Evolutionary conservation across 1,284 basidiomycete species (phyloP).

Genomic region (Pseudozyma tsukubaensis): DNA sequence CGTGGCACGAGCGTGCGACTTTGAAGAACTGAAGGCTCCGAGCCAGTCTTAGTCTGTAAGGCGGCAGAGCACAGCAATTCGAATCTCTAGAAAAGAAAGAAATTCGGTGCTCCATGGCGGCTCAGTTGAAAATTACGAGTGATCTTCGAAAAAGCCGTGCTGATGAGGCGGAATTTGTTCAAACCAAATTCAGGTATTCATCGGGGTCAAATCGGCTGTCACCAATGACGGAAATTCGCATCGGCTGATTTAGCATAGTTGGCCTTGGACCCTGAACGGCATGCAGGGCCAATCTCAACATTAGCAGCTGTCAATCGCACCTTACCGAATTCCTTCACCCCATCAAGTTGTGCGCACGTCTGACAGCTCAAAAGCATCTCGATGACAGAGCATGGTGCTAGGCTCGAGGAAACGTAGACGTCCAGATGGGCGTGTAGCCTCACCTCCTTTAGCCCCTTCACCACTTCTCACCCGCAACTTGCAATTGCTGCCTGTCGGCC

Average conservation of each 20-base stretch:
- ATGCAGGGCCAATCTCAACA: background rate
- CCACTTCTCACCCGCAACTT: constrained; percentile 39
- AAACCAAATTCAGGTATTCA: too few species aligned
- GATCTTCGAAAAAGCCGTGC: too few species aligned
- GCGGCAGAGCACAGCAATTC: background rate
- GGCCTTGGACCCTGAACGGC: constrained; percentile 1
- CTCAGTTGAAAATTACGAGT: constrained; percentile 8
- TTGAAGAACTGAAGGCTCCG: too few species aligned
- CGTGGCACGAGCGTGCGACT: constrained; percentile 10
- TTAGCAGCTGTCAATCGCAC: too few species aligned
- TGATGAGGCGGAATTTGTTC: too few species aligned
- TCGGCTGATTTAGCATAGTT: background rate
- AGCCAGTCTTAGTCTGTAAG: too few species aligned
- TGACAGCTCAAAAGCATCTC: background rate
- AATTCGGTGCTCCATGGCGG: constrained; percentile 21
- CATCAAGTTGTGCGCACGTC: too few species aligned
- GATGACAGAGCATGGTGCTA: constrained; percentile 16
- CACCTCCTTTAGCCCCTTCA: constrained; percentile 35
- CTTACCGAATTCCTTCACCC: too few species aligned
- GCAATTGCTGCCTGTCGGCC: constrained; percentile 33
- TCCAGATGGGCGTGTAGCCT: constrained; percentile 27
- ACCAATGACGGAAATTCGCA: background rate
- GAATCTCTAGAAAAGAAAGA: background rate
- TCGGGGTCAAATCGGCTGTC: background rate
- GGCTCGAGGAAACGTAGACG: constrained; percentile 46